Conservation (phyloP, 2,329 filamentous ascomycete genomes). For the Pseudogymnoascus sp. region DNA sequence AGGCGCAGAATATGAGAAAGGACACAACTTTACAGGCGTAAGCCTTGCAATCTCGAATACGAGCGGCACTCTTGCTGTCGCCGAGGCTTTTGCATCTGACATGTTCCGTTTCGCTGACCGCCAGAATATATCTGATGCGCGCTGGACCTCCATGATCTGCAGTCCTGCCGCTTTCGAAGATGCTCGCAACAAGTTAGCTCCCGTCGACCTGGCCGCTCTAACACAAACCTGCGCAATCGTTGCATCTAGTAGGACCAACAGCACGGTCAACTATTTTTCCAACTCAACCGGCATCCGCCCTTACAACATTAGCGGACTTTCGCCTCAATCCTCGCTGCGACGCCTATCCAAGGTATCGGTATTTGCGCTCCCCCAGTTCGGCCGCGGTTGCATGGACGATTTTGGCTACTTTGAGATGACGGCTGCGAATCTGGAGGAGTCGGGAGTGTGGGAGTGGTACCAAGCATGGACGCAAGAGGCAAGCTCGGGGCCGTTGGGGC, state of each 20-base stretch:
- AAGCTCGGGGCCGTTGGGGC: not conserved
- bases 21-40: not conserved
- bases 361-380: not conserved
- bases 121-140: not conserved
- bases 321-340: not conserved
- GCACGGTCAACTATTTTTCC: not conserved
- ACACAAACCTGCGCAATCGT: not conserved
- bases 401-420: conserved; percentile 8
- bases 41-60: not conserved
- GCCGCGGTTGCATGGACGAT: conserved; percentile 3
- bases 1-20: not conserved
- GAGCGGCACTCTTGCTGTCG: not conserved
- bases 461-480: not conserved
- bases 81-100: not conserved
- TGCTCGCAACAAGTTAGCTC: not conserved
- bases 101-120: not conserved
- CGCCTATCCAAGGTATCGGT: not conserved
- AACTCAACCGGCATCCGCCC: not conserved
- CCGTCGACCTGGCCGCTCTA: not conserved
- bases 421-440: not conserved
- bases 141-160: not conserved
- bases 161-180: not conserved
- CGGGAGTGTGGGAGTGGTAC: not conserved
- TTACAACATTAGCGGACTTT: not conserved
- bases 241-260: not conserved